These are phyloP conservation scores for Phanerochaete carnosa DNA, from an alignment of 768 basidiomycete genomes.

Conservation along the genomic window DNA sequence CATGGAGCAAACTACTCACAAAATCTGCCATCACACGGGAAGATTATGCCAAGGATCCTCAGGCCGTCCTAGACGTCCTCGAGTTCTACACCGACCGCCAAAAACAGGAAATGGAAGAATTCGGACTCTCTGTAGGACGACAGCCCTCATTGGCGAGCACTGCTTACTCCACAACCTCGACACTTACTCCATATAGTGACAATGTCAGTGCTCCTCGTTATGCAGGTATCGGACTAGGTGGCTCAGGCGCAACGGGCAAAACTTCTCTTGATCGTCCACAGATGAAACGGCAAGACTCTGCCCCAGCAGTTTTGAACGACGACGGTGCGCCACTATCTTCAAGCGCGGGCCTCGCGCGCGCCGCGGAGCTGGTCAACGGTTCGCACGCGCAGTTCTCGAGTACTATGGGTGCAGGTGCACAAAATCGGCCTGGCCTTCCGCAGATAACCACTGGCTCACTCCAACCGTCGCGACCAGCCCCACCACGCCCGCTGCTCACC, in stretches of 20 bases:
- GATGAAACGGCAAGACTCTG: conserved; percentile 45
- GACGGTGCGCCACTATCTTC: conserved; percentile 26
- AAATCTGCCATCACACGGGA: conserved; percentile 97
- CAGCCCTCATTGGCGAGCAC: conserved; percentile 16
- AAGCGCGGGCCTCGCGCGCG: conserved; percentile 48
- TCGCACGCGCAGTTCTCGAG: conserved; percentile 41
- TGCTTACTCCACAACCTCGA: conserved; percentile 21
- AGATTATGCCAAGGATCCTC: conserved; percentile 95
- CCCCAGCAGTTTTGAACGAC: conserved; percentile 34
- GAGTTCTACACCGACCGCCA: conserved; percentile 99
- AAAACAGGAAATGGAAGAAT: conserved; percentile 85
- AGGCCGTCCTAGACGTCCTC: conserved; percentile 94
- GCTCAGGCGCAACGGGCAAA: conserved; percentile 44
- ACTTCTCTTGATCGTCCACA: conserved; percentile 36
- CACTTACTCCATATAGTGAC: conserved; percentile 31
- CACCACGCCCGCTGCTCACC: conserved; percentile 61
- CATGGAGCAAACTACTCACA: conserved; percentile 96
- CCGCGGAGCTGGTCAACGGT: conserved; percentile 63
- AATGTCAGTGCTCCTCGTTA: conserved; percentile 65
- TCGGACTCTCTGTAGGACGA: conserved; percentile 23
- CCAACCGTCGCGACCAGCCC: conserved; percentile 63
- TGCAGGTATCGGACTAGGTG: conserved; percentile 90
- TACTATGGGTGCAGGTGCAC: conserved; percentile 32
- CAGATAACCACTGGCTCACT: conserved; percentile 32
- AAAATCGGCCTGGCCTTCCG: conserved; percentile 10